These are phyloP conservation scores for Aspergillus steynii DNA, from an alignment of 495 filamentous ascomycete genomes.

Conservation along the genomic window DNA sequence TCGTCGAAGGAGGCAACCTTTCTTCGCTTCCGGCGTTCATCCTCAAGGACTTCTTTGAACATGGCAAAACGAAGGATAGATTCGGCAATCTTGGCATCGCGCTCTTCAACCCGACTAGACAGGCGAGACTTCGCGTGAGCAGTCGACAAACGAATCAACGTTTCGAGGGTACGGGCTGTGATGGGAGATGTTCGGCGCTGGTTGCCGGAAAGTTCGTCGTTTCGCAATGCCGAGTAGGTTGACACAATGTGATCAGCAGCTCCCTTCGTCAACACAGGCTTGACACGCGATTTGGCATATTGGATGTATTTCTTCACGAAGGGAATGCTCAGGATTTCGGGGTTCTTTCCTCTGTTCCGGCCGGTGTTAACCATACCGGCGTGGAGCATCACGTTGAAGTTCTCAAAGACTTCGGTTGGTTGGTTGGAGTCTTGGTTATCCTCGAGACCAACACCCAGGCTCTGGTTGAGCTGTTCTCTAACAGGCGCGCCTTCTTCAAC, in stretches of 20 bases:
- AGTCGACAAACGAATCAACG: conserved; percentile 92
- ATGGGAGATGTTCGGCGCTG: conserved; percentile 92
- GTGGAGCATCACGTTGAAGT: conserved; percentile 94
- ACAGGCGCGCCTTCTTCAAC: conserved; percentile 95
- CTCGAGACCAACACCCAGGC: conserved; percentile 85
- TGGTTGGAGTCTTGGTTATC: conserved; percentile 68
- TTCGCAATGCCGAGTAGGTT: conserved; percentile 90
- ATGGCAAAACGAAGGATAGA: conserved; percentile 90
- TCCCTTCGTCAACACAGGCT: conserved; percentile 88
- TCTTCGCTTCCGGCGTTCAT: conserved; percentile 74
- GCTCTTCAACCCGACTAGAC: conserved; percentile 88
- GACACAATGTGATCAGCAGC: conserved; percentile 89
- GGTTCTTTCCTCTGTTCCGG: conserved; percentile 69
- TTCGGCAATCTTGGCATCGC: conserved; percentile 86
- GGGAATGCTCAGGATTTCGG: conserved; percentile 93
- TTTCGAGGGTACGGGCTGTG: conserved; percentile 96
- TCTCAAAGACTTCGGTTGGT: conserved; percentile 91
- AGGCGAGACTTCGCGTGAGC: conserved; percentile 94
- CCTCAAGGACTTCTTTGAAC: conserved; percentile 95
- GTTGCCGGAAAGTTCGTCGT: conserved; percentile 93
- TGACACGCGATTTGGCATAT: conserved; percentile 91
- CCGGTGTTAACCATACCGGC: conserved; percentile 79
- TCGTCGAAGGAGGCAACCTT: conserved; percentile 53
- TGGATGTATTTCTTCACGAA: conserved; percentile 99
- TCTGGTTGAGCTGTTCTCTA: conserved; percentile 81